Conservation (phyloP, 192 early-diverging fungal species). For the Dissophora ornata region DNA sequence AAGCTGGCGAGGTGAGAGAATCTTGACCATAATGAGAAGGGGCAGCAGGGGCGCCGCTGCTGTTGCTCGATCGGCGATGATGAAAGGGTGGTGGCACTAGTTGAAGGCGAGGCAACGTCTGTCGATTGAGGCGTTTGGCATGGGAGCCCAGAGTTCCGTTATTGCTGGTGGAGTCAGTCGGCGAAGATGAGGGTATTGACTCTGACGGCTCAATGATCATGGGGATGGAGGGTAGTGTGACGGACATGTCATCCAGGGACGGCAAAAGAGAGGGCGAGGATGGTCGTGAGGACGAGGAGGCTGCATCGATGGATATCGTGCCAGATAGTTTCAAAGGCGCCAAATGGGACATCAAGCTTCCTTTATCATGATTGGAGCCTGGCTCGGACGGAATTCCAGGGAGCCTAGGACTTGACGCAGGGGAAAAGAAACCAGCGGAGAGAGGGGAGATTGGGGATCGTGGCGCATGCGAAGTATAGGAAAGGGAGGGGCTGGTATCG, state of each 20-base stretch:
- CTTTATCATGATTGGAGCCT: neutral
- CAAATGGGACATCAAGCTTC: neutral
- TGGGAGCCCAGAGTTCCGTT: conserved; percentile 18
- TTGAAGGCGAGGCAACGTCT: conserved; percentile 30
- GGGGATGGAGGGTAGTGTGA: conserved; percentile 16
- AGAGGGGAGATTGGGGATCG: conserved; percentile 25
- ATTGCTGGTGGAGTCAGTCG: neutral
- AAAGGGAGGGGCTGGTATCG: conserved; percentile 10
- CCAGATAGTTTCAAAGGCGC: neutral
- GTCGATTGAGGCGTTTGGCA: conserved; percentile 35
- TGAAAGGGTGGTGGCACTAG: conserved; percentile 36
- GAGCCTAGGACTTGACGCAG: neutral
- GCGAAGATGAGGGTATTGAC: neutral
- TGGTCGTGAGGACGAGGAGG: conserved; percentile 2
- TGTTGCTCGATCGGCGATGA: conserved; percentile 13
- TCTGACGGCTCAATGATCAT: conserved; percentile 39
- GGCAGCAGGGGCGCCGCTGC: conserved; percentile 4
- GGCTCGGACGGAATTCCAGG: neutral
- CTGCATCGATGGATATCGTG: neutral
- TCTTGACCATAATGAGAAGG: conserved; percentile 66
- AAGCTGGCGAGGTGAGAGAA: conserved; percentile 63
- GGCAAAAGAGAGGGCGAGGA: conserved; percentile 8
- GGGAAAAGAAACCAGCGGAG: conserved; percentile 30
- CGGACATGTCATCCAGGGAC: conserved; percentile 19
- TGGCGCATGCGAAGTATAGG: conserved; percentile 12